Base-by-base conservation (phyloP, 768 basidiomycete genomes). In the Mrakia gelida region DNA sequence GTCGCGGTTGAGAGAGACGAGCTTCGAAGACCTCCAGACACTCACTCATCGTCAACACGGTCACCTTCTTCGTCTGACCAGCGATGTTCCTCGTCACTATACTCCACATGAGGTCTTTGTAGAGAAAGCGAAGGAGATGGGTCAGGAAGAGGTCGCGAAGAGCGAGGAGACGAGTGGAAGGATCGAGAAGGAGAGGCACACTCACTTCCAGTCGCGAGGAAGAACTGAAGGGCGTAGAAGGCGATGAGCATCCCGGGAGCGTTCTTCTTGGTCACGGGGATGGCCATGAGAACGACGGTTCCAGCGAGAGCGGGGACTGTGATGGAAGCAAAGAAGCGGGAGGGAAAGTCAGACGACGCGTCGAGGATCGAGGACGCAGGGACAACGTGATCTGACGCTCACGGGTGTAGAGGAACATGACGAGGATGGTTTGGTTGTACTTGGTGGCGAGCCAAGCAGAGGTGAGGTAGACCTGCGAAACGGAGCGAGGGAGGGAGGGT, bases 221-320 rank as follows among this genome's bases (percentile, higher is more conserved):
- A 38, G 38, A 68, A 38, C 49, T 67, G 75, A 11, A 52, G 26
- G 2, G n/a, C 52, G 38, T 56, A 75, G 63, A 75, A 75, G 2
- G 75, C 62, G 65, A 75, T 52, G 28, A 75, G 75, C 75, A 75
- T 75, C 16, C 75, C 75, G 0, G 75, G 28, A 1, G 75, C 75
- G 34, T 75, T 75, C 2, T 4, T 26, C 16, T 49, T 56, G 52
- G 75, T 75, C 4, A 75, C 75, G 15, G 32, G 21, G 63, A 75
- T 18, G 10, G 83, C 85, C 41, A 88, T 78, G 80, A 88, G 87
- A 28, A 87, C 87, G 49, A 88, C 85, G 0, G 88, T 49, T 34
- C 87, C 87, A 16, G 85, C 86, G 71, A 88, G 83, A 80, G 87
- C 87, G 11, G 87, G 87, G 21, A 88, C 81, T 5, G 86, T 86